phyloP scores from a whole-genome alignment of 148 eudicot genomes.

The Rhododendron vialii region DNA sequence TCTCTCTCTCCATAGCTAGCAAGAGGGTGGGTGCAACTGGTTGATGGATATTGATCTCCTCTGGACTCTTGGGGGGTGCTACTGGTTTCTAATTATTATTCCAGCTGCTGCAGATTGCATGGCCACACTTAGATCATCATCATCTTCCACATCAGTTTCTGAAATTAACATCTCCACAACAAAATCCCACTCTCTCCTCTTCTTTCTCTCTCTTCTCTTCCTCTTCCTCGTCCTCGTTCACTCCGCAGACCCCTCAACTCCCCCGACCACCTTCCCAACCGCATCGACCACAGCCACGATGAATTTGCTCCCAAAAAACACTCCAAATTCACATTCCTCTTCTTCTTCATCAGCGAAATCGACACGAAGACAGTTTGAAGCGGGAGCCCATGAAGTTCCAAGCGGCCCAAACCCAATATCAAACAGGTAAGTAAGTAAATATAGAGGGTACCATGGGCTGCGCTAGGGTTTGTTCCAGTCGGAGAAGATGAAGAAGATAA shows the following conservation, averaged over 20 bases:
- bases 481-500: conserved; percentile 1
- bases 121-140: conserved; percentile 38
- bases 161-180: conserved; percentile 18
- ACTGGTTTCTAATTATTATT: conserved; percentile 24
- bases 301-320: conserved; percentile 18
- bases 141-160: conserved; percentile 9
- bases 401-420: conserved; percentile 89
- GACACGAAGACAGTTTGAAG: conserved; percentile 32
- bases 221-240: conserved; percentile 34
- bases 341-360: neutral
- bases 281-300: conserved; percentile 3
- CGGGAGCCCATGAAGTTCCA: conserved; percentile 74
- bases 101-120: conserved; percentile 40
- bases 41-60: conserved; percentile 81
- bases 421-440: conserved; percentile 40
- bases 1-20: neutral
- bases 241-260: conserved; percentile 23
- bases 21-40: conserved; percentile 27
- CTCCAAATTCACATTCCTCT: conserved; percentile 9
- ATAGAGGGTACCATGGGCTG: neutral
- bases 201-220: conserved; percentile 30
- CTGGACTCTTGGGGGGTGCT: conserved; percentile 65
- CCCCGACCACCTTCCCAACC: neutral
- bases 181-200: conserved; percentile 31
- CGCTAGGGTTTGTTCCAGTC: conserved; percentile 5